Conservation (phyloP, 371 early-diverging fungal genomes). For the Chytridium lagenaria region DNA sequence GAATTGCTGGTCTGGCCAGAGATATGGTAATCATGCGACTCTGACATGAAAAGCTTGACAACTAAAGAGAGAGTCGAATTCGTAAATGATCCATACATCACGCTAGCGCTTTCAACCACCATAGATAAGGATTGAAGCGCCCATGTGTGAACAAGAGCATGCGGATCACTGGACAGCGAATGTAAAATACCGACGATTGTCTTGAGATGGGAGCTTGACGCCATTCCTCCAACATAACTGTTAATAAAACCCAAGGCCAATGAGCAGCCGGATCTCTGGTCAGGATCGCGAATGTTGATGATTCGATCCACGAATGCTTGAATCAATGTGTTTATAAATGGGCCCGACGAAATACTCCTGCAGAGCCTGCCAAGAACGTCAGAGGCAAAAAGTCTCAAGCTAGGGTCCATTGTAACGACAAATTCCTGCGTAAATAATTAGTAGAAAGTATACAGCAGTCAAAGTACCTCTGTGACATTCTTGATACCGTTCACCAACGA, state of each 20-base stretch:
- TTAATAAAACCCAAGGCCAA: slow-evolving; percentile 90
- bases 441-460: slow-evolving; percentile 18
- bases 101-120: slow-evolving; percentile 86
- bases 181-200: slow-evolving; percentile 89
- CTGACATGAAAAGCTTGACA: slow-evolving; percentile 83
- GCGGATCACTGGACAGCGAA: slow-evolving; percentile 87
- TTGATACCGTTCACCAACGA: slow-evolving; percentile 53
- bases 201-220: slow-evolving; percentile 81
- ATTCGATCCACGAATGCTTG: slow-evolving; percentile 85
- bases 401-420: slow-evolving; percentile 61
- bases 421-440: background rate
- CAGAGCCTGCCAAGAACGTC: slow-evolving; percentile 86
- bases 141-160: slow-evolving; percentile 95
- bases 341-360: slow-evolving; percentile 66
- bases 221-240: slow-evolving; percentile 88
- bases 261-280: slow-evolving; percentile 89
- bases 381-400: slow-evolving; percentile 77
- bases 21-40: slow-evolving; percentile 73
- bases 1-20: slow-evolving; percentile 44
- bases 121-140: slow-evolving; percentile 85
- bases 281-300: slow-evolving; percentile 90
- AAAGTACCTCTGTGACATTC: slow-evolving; percentile 60
- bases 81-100: slow-evolving; percentile 89
- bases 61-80: slow-evolving; percentile 84
- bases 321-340: slow-evolving; percentile 79